These are phyloP conservation scores for Gossypium anomalum DNA, from an alignment of 345 rosid species.

Conservation along the genomic window DNA sequence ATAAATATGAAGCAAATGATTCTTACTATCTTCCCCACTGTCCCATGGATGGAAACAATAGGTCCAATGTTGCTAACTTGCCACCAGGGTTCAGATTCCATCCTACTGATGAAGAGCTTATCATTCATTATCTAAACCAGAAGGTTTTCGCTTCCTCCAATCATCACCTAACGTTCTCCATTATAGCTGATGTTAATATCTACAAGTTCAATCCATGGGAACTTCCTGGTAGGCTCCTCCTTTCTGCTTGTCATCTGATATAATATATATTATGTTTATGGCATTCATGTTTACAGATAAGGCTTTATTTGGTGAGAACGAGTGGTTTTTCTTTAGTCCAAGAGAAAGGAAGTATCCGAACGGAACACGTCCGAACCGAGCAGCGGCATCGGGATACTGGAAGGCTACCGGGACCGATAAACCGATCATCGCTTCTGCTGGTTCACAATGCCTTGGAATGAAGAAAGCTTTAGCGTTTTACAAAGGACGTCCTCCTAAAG, in stretches of 20 bases:
- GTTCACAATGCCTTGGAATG: conserved; percentile 38
- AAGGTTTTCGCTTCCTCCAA: conserved; percentile 29
- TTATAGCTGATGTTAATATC: conserved; percentile 41
- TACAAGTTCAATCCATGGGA: conserved; percentile 47
- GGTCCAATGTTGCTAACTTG: conserved; percentile 19
- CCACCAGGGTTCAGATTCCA: conserved; percentile 47
- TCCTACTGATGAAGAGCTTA: conserved; percentile 48
- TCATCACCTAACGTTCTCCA: conserved; percentile 16
- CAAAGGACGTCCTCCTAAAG: conserved; percentile 38
- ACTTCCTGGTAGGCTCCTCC: conserved; percentile 32
- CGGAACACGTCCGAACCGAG: conserved; percentile 38
- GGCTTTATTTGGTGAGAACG: conserved; percentile 34
- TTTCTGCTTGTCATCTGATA: not conserved
- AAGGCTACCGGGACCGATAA: conserved; percentile 43
- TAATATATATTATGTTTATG: not conserved
- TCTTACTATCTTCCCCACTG: not conserved
- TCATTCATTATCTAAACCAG: conserved; percentile 31
- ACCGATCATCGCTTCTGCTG: conserved; percentile 28
- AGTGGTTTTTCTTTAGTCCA: conserved; percentile 43
- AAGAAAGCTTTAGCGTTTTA: conserved; percentile 41
- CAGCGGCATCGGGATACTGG: conserved; percentile 42
- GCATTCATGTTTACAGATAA: conserved; percentile 17
- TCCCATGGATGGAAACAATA: not conserved
- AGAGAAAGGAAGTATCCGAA: conserved; percentile 42
- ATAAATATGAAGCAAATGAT: not conserved